These are phyloP conservation scores for Plectosphaerella cucumerina DNA, from an alignment of 2,329 filamentous ascomycete genomes.

Conservation along the genomic window DNA sequence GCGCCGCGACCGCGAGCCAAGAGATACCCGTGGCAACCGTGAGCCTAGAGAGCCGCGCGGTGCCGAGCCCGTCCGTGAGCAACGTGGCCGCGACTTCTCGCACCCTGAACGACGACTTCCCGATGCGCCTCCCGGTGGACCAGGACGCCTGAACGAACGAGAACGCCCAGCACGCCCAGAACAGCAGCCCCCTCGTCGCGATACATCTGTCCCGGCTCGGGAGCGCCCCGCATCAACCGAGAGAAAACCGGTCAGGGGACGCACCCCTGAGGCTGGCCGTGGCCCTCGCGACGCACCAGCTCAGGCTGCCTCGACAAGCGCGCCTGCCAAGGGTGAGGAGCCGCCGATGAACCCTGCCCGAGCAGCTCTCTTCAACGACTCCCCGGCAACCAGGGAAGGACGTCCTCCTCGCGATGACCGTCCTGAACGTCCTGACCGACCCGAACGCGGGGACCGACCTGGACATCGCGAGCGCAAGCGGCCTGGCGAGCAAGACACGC, in stretches of 20 bases:
- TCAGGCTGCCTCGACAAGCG: constrained; percentile 10
- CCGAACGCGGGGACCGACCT: constrained; percentile 7
- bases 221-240: constrained; percentile 26
- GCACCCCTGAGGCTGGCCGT: constrained; percentile 18
- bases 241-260: constrained; percentile 21
- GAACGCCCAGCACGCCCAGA: constrained; percentile 27
- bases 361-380: constrained; percentile 41
- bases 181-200: constrained; percentile 28
- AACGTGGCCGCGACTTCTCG: constrained; percentile 36
- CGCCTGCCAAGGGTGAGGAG: constrained; percentile 29
- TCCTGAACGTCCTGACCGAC: constrained; percentile 12
- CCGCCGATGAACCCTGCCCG: constrained; percentile 53
- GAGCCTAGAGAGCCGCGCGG: constrained; percentile 30
- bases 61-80: constrained; percentile 34
- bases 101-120: constrained; percentile 35
- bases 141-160: constrained; percentile 31
- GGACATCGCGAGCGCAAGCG: constrained; percentile 9
- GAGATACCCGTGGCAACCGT: constrained; percentile 21
- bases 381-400: constrained; percentile 16
- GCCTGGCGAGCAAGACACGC: constrained; percentile 3
- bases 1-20: constrained; percentile 18
- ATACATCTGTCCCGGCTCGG: constrained; percentile 33
- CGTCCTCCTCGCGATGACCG: constrained; percentile 6
- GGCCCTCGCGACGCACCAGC: constrained; percentile 16
- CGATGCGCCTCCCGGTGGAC: constrained; percentile 30